phyloP scores from a whole-genome alignment of 1,284 basidiomycete genomes.

The Ganoderma sp. region DNA sequence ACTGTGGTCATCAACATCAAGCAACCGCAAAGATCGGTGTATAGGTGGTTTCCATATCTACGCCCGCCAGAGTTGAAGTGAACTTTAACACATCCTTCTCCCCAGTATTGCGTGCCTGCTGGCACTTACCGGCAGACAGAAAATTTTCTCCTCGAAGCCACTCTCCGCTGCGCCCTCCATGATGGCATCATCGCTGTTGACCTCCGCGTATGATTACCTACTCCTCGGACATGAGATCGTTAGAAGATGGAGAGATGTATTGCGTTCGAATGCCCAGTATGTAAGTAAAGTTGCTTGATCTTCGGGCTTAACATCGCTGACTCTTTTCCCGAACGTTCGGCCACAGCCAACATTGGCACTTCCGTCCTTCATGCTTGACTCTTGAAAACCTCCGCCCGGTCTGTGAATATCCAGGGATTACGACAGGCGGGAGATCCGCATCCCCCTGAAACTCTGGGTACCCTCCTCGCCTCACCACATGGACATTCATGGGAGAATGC shows the following conservation, averaged over 20 bases:
- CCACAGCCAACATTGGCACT: not conserved
- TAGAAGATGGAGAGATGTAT: not conserved
- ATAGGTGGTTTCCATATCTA: not conserved
- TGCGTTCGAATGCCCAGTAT: not conserved
- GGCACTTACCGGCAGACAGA: not conserved
- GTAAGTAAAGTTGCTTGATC: not conserved
- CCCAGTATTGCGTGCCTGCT: not conserved
- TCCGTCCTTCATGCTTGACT: not conserved
- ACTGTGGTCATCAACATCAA: constrained; percentile 5
- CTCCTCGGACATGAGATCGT: not conserved
- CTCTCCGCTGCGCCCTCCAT: not conserved
- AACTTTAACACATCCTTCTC: not conserved
- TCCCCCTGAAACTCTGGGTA: not conserved
- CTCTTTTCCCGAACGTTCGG: not conserved
- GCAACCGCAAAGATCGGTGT: not conserved
- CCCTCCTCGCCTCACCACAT: not conserved
- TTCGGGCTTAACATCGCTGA: not conserved
- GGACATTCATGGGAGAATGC: not conserved
- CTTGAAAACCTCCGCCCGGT: not conserved
- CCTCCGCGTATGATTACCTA: not conserved
- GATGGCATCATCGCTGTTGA: not conserved
- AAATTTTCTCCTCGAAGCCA: not conserved
- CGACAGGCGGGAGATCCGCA: not conserved
- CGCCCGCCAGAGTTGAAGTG: not conserved
- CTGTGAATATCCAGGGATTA: not conserved